Conservation (phyloP, 169 alveolate genomes). For the Eimeria sp. region DNA sequence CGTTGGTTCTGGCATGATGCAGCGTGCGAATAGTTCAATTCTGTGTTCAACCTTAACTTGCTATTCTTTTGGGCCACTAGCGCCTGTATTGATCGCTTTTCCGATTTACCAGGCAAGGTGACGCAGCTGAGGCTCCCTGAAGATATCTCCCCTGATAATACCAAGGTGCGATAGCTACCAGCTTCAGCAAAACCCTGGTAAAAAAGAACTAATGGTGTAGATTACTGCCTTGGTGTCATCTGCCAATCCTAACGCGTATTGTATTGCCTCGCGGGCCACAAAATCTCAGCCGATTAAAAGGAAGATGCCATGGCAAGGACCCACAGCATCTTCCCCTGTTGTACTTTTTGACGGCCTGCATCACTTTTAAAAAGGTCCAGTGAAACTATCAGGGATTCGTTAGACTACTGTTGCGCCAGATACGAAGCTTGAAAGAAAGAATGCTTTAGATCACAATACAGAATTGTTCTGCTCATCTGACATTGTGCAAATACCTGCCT, state of each 20-base stretch:
- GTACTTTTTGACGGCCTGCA: too few relatives aligned
- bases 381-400: neutral
- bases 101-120: slow-evolving; percentile 30
- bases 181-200: neutral
- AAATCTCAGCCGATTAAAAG: neutral
- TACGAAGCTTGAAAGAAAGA: too few relatives aligned
- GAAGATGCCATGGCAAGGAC: neutral
- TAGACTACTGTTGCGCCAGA: neutral
- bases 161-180: slow-evolving; percentile 14
- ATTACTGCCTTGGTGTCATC: neutral
- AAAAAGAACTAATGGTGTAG: neutral
- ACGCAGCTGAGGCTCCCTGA: slow-evolving; percentile 79
- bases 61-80: neutral
- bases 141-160: slow-evolving; percentile 47
- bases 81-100: neutral
- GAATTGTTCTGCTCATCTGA: neutral
- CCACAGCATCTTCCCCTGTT: neutral
- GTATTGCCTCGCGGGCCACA: neutral
- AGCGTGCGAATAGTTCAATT: neutral
- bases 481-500: neutral
- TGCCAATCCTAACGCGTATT: neutral
- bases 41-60: neutral
- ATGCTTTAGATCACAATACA: neutral
- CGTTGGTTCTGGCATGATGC: neutral
- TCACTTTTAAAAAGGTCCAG: neutral